phyloP scores from a whole-genome alignment of 805 yeast species.

The Lipomyces sp. region DNA sequence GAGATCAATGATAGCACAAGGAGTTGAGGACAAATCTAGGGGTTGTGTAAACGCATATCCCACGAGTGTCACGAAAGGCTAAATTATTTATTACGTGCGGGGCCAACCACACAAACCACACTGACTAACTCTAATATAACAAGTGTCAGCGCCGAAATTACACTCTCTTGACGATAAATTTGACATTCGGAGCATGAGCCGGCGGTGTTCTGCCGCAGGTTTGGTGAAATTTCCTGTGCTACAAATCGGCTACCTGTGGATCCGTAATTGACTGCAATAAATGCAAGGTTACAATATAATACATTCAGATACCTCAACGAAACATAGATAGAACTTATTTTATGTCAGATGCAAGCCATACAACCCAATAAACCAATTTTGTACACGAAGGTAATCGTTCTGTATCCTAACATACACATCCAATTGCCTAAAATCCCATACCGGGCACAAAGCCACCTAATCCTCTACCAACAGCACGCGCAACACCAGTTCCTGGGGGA shows the following conservation, averaged over 20 bases:
- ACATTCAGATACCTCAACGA: background rate
- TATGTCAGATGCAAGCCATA: conserved; percentile 3
- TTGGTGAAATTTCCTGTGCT: background rate
- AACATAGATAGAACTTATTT: background rate
- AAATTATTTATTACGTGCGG: background rate
- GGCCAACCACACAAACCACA: too few species aligned
- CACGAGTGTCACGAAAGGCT: background rate
- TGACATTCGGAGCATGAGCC: background rate
- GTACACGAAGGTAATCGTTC: background rate
- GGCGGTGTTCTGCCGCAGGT: background rate
- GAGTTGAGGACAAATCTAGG: background rate
- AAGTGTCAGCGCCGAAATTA: background rate
- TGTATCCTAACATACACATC: conserved; percentile 1
- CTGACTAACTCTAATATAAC: background rate
- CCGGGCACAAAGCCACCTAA: conserved; percentile 41
- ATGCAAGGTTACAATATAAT: background rate
- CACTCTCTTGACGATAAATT: background rate
- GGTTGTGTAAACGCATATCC: background rate
- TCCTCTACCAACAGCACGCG: conserved; percentile 45
- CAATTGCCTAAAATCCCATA: conserved; percentile 27
- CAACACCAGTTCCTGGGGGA: conserved; percentile 46
- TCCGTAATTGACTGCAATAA: too few species aligned
- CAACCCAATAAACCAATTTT: conserved; percentile 1
- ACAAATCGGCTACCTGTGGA: background rate
- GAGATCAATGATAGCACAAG: background rate